Conservation (phyloP, 2,329 filamentous ascomycete genomes). For the Sclerotinia sclerotiorum region DNA sequence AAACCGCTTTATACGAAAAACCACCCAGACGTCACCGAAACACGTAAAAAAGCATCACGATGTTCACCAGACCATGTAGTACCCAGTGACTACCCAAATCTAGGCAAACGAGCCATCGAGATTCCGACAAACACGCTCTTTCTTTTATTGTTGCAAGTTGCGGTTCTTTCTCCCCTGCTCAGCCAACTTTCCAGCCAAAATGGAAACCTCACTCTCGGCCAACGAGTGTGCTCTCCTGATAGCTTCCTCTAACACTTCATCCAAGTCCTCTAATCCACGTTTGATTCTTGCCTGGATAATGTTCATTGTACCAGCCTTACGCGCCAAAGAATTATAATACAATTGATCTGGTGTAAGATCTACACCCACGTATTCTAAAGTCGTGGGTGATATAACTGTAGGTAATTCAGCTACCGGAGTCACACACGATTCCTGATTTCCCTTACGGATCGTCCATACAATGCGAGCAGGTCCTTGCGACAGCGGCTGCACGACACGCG, state of each 20-base stretch:
- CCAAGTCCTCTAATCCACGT: neutral
- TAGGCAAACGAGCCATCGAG: too few relatives aligned
- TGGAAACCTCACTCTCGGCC: neutral
- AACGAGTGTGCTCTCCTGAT: neutral
- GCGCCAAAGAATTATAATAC: neutral
- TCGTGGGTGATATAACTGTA: neutral
- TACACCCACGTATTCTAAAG: neutral
- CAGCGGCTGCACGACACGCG: neutral
- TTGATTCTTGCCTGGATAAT: neutral
- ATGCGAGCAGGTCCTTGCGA: neutral
- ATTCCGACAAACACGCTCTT: neutral
- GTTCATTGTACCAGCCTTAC: neutral
- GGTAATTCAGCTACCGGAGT: neutral
- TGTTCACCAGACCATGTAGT: neutral
- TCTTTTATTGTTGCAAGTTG: neutral
- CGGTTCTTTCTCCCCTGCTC: neutral
- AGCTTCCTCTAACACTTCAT: neutral
- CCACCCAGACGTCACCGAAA: neutral
- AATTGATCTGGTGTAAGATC: neutral
- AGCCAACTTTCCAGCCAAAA: neutral
- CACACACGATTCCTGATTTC: neutral
- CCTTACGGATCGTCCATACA: neutral
- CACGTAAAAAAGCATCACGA: neutral
- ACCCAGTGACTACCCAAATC: neutral
- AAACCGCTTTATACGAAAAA: neutral